Evolutionary conservation across 140 eudicot genomes (phyloP).

Genomic region (Senecio squalidus): DNA sequence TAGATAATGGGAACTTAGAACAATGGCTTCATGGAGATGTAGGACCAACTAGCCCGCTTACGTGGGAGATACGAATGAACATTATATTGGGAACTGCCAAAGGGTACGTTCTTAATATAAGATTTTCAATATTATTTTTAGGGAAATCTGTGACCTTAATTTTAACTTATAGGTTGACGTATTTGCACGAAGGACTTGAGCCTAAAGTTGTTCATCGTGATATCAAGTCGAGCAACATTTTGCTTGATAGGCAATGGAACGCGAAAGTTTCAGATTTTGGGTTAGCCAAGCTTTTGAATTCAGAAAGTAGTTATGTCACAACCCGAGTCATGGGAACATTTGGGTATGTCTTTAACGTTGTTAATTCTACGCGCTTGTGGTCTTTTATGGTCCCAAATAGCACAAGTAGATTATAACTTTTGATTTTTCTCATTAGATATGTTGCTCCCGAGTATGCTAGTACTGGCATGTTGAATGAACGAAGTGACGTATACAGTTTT

Average conservation of each 20-base stretch:
- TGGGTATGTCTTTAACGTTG: no score
- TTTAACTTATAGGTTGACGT: constrained; percentile 61
- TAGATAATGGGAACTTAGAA: constrained; percentile 87
- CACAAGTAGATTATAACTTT: not conserved
- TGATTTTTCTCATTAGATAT: constrained; percentile 38
- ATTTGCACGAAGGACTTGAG: constrained; percentile 95
- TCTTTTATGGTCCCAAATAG: constrained; percentile 3
- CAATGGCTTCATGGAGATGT: constrained; percentile 99
- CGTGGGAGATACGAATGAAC: constrained; percentile 89
- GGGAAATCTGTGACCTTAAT: constrained; percentile 8
- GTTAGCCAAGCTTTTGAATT: constrained; percentile 84
- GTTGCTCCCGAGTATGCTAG: constrained; percentile 98
- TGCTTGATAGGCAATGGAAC: constrained; percentile 81
- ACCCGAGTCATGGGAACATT: constrained; percentile 98
- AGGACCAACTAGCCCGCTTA: constrained; percentile 77
- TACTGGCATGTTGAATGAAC: constrained; percentile 92
- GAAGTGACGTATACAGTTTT: constrained; percentile 90
- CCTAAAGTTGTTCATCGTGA: constrained; percentile 98
- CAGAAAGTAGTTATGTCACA: constrained; percentile 77
- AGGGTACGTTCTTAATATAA: constrained; percentile 44
- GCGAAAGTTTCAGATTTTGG: constrained; percentile 93
- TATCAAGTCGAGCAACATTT: constrained; percentile 87
- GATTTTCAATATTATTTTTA: not conserved
- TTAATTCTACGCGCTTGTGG: no score
- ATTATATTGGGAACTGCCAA: constrained; percentile 81